Conservation (phyloP, 192 early-diverging fungal genomes). For the Entophlyctis luteolus region DNA sequence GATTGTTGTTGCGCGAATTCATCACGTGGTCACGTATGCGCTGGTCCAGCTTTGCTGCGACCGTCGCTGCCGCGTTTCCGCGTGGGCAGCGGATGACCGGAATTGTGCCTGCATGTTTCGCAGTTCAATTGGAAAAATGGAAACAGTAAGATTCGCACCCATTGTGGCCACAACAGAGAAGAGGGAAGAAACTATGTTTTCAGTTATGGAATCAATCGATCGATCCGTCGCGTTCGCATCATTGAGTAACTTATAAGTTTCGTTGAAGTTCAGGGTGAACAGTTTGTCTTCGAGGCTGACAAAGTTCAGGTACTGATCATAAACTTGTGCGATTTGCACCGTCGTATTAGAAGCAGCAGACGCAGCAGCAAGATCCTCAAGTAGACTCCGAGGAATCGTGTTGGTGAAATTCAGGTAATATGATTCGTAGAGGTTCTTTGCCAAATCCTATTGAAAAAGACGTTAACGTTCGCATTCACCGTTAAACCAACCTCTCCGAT, state of each 20-base stretch:
- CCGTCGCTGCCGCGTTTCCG: constrained; percentile 90
- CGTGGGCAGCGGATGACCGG: constrained; percentile 88
- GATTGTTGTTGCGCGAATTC: constrained; percentile 74
- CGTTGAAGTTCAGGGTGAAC: constrained; percentile 82
- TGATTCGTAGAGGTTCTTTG: constrained; percentile 85
- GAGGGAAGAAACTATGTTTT: constrained; percentile 72
- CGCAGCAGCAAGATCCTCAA: constrained; percentile 92
- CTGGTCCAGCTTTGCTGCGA: constrained; percentile 84
- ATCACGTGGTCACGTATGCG: constrained; percentile 87
- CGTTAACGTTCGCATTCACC: not conserved
- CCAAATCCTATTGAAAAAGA: constrained; percentile 68
- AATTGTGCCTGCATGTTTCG: constrained; percentile 55
- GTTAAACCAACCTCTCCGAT: constrained; percentile 64
- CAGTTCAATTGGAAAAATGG: not conserved
- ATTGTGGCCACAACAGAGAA: constrained; percentile 92
- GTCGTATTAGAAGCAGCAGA: constrained; percentile 71
- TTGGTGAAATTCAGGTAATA: constrained; percentile 96
- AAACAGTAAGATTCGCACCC: constrained; percentile 43
- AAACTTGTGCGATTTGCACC: constrained; percentile 81
- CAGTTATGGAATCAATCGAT: constrained; percentile 73
- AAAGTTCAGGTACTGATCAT: constrained; percentile 97
- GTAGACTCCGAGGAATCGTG: constrained; percentile 74
- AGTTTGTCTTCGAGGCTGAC: constrained; percentile 86
- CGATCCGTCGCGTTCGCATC: constrained; percentile 77
- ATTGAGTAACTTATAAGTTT: constrained; percentile 79